Evolutionary conservation across 2,329 filamentous ascomycete species (phyloP).

Genomic region (Aspergillus sp.): DNA sequence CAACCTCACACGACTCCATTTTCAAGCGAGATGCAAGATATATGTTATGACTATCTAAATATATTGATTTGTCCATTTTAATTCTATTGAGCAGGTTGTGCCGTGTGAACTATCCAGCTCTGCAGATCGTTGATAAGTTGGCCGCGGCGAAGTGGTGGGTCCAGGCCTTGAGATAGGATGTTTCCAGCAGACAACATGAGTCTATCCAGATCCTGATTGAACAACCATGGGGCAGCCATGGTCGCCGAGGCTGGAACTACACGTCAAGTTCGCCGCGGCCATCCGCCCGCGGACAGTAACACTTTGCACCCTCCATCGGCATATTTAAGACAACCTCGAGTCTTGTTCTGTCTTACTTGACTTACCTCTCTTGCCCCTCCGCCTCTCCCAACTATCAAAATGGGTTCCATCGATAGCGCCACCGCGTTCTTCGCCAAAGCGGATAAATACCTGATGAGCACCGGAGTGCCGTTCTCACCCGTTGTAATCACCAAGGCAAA

Average conservation of each 20-base stretch:
- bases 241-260: too few relatives aligned
- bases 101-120: too few relatives aligned
- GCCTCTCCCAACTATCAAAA: neutral
- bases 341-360: neutral
- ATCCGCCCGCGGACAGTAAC: neutral
- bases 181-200: too few relatives aligned
- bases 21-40: neutral
- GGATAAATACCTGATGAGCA: conserved; percentile 45
- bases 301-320: neutral
- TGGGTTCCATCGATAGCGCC: neutral
- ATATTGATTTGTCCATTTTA: neutral
- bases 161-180: neutral
- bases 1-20: neutral
- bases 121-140: neutral
- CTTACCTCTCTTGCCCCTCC: neutral
- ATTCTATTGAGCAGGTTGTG: too few relatives aligned
- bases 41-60: neutral
- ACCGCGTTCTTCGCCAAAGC: conserved; percentile 35
- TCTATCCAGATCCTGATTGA: too few relatives aligned
- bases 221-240: too few relatives aligned
- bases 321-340: neutral
- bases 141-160: conserved; percentile 3
- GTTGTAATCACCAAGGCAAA: conserved; percentile 46
- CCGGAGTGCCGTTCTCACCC: conserved; percentile 41
- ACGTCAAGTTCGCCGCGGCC: neutral